A percentile compares a stretch with the other conserved stretches of the same genome.
phyloP scores from a whole-genome alignment of 768 basidiomycete genomes.

The Lactarius quietus region DNA sequence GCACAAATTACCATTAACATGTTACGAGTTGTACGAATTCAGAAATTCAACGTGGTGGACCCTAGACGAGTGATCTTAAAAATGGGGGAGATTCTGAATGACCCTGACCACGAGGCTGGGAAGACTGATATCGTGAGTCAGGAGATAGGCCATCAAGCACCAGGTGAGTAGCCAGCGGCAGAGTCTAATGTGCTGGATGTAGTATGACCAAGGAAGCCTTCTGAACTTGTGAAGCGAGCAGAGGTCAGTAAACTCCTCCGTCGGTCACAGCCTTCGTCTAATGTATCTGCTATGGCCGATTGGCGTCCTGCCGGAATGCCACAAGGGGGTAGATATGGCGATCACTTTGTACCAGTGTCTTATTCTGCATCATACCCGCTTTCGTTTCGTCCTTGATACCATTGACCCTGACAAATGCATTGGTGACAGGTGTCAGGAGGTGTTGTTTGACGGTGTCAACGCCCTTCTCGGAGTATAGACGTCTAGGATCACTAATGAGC shows the following conservation, averaged over 20 bases:
- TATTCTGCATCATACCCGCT: no score
- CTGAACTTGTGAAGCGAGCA: background rate
- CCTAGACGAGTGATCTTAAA: conserved; percentile 5
- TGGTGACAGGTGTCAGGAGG: no score
- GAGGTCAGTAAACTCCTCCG: background rate
- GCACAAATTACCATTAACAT: background rate
- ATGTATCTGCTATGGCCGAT: no score
- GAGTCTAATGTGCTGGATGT: background rate
- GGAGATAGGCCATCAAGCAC: background rate
- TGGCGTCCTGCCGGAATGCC: no score
- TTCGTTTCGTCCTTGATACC: no score
- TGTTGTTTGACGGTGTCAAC: no score
- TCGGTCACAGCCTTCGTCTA: no score
- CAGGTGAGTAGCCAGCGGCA: background rate
- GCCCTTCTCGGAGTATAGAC: no score
- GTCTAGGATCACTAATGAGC: no score
- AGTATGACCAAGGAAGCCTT: background rate
- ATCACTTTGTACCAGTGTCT: no score
- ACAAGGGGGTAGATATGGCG: no score
- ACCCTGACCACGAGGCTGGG: background rate
- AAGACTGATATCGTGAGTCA: background rate
- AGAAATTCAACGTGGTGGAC: background rate
- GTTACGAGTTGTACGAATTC: background rate
- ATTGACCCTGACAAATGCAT: no score
- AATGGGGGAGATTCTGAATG: conserved; percentile 4